Percentiles rank a stretch among this genome's conserved stretches.
phyloP scores from a whole-genome alignment of 2,329 filamentous ascomycete species.

The Cercospora janseana region DNA sequence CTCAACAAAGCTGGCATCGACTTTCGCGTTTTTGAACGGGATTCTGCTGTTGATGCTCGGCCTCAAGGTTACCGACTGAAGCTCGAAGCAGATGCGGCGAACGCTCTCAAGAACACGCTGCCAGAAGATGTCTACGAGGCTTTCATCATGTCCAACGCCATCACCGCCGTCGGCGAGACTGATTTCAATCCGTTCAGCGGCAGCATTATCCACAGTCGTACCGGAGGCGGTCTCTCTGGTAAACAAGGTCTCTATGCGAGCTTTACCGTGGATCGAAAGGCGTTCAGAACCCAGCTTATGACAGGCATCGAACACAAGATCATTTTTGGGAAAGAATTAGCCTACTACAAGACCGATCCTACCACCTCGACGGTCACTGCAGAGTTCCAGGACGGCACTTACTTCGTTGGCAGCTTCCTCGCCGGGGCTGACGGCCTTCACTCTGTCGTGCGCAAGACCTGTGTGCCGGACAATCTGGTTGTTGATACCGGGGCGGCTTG shows the following conservation, averaged over 20 bases:
- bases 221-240: slow-evolving; percentile 20
- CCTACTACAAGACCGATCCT: slow-evolving; percentile 14
- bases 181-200: slow-evolving; percentile 27
- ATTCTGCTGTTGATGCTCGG: slow-evolving; percentile 22
- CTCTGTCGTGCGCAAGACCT: slow-evolving; percentile 27
- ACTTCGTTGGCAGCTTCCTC: slow-evolving; percentile 19
- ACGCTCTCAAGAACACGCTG: slow-evolving; percentile 24
- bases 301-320: slow-evolving; percentile 26
- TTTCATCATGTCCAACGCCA: slow-evolving; percentile 25
- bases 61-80: slow-evolving; percentile 29
- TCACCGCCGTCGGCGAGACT: slow-evolving; percentile 23
- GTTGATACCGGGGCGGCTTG: slow-evolving; percentile 26
- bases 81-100: slow-evolving; percentile 25
- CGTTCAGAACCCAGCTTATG: slow-evolving; percentile 25
- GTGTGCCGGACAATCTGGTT: slow-evolving; percentile 23
- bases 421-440: slow-evolving; percentile 29
- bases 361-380: slow-evolving; percentile 16
- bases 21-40: slow-evolving; percentile 27
- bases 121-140: slow-evolving; percentile 21
- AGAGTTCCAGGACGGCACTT: slow-evolving; percentile 21
- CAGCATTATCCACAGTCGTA: slow-evolving; percentile 23
- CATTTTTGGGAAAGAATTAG: slow-evolving; percentile 25
- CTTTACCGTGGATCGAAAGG: slow-evolving; percentile 26
- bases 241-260: slow-evolving; percentile 19
- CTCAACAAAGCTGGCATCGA: slow-evolving; percentile 26